Percentiles rank a stretch among this genome's conserved stretches.
Evolutionary conservation across 441 rosid species (phyloP).

Genomic region (Capsella rubella): DNA sequence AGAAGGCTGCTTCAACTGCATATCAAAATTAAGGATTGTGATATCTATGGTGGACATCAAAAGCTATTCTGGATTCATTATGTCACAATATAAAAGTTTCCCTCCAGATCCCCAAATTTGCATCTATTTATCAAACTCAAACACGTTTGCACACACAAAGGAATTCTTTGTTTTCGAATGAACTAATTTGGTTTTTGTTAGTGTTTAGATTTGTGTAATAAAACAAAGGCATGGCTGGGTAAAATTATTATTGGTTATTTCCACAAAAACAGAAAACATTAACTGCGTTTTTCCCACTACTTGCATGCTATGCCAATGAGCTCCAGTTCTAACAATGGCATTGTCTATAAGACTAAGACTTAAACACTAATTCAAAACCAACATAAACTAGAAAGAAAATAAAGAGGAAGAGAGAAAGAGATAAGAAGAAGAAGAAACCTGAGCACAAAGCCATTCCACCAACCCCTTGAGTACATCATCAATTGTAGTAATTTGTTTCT

Average conservation of each 20-base stretch:
- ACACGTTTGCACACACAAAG: neutral
- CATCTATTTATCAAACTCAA: neutral
- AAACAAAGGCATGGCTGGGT: neutral
- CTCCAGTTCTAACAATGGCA: slow-evolving; percentile 1
- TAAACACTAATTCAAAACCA: slow-evolving; percentile 25
- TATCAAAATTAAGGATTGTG: slow-evolving; percentile 38
- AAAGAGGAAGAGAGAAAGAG: slow-evolving; percentile 6
- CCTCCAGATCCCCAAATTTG: neutral
- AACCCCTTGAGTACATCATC: slow-evolving; percentile 90
- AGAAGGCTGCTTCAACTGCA: slow-evolving; percentile 91
- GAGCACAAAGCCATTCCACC: slow-evolving; percentile 96
- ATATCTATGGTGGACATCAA: slow-evolving; percentile 24
- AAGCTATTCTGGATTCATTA: slow-evolving; percentile 17
- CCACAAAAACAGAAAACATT: neutral
- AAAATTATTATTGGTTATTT: neutral
- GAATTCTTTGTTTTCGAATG: neutral
- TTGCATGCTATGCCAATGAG: neutral
- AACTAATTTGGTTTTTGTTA: slow-evolving; percentile 1
- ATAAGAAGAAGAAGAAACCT: slow-evolving; percentile 57
- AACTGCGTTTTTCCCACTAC: neutral
- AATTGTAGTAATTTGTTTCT: slow-evolving; percentile 61
- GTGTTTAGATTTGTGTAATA: neutral
- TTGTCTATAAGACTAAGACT: neutral
- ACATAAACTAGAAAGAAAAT: slow-evolving; percentile 13
- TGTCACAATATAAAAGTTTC: slow-evolving; percentile 2